These are phyloP conservation scores for Selaginella moellendorffii DNA, from an alignment of 75 land plant species.

Conservation along the genomic window DNA sequence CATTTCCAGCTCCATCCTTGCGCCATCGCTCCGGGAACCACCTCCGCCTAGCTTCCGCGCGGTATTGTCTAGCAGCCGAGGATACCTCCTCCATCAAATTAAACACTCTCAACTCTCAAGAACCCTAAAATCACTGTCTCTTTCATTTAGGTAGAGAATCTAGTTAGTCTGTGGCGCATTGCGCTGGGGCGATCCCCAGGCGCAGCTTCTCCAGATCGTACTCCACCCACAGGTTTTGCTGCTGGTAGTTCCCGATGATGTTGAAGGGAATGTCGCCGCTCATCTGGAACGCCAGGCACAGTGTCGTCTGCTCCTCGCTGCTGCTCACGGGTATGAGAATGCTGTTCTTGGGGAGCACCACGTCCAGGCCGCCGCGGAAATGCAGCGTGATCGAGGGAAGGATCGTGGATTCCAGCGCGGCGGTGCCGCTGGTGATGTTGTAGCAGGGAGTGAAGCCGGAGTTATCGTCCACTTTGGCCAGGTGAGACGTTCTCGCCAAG, in stretches of 20 bases:
- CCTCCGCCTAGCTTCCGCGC: no score
- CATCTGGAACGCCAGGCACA: constrained; percentile 12
- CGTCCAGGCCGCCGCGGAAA: neutral
- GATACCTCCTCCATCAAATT: no score
- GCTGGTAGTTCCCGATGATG: constrained; percentile 82
- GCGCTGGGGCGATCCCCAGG: constrained; percentile 47
- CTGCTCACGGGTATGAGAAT: neutral
- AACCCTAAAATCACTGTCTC: no score
- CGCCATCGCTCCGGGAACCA: no score
- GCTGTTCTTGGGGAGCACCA: neutral
- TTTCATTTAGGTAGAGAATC: no score
- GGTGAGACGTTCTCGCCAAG: neutral
- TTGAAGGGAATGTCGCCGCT: neutral
- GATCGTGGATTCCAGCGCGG: neutral
- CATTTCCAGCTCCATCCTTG: no score
- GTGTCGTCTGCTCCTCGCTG: neutral
- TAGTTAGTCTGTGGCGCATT: neutral
- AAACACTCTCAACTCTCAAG: no score
- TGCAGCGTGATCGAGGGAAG: neutral
- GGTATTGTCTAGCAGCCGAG: no score
- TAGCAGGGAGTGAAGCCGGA: neutral
- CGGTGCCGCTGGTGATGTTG: neutral
- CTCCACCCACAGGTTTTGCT: constrained; percentile 78
- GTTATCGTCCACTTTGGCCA: neutral
- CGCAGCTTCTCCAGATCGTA: constrained; percentile 49